Percentiles rank a stretch among this genome's conserved stretches.
Evolutionary conservation across 2,329 filamentous ascomycete genomes (phyloP).

Genomic region (Aspergillus thermomutatus): DNA sequence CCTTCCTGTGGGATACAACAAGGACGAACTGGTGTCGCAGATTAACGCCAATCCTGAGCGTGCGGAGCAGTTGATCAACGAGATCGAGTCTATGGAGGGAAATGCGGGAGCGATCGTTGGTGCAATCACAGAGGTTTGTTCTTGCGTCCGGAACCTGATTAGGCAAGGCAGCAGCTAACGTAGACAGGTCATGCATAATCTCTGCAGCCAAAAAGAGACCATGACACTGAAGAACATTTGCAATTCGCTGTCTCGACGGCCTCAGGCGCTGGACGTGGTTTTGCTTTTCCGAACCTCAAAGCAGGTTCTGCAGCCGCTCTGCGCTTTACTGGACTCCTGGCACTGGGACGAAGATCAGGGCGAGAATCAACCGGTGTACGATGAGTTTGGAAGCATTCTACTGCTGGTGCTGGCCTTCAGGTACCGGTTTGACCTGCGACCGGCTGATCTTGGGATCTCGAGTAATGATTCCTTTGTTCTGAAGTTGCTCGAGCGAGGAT

Average conservation of each 20-base stretch:
- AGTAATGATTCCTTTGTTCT: constrained; percentile 54
- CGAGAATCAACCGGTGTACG: constrained; percentile 63
- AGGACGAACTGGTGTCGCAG: constrained; percentile 73
- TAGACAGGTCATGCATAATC: constrained; percentile 48
- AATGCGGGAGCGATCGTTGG: constrained; percentile 83
- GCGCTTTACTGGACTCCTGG: constrained; percentile 60
- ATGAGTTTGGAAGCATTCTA: constrained; percentile 62
- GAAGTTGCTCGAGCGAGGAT: constrained; percentile 48
- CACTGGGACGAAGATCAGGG: constrained; percentile 62
- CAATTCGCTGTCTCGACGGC: constrained; percentile 54
- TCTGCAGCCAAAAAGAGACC: constrained; percentile 59
- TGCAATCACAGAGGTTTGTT: constrained; percentile 66
- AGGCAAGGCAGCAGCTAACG: constrained; percentile 4
- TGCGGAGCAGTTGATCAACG: constrained; percentile 71
- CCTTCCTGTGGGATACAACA: constrained; percentile 69
- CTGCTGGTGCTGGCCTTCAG: constrained; percentile 57
- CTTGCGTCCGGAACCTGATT: neutral
- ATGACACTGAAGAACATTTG: constrained; percentile 62
- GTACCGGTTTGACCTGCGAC: constrained; percentile 54
- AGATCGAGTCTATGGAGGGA: constrained; percentile 85
- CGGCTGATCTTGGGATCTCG: constrained; percentile 52
- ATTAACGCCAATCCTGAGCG: constrained; percentile 73
- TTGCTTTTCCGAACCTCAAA: constrained; percentile 58
- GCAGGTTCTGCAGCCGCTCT: constrained; percentile 57
- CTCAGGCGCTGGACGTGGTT: constrained; percentile 57